Conservation (phyloP, 2,329 filamentous ascomycete species). For the Clathrospora elynae region DNA sequence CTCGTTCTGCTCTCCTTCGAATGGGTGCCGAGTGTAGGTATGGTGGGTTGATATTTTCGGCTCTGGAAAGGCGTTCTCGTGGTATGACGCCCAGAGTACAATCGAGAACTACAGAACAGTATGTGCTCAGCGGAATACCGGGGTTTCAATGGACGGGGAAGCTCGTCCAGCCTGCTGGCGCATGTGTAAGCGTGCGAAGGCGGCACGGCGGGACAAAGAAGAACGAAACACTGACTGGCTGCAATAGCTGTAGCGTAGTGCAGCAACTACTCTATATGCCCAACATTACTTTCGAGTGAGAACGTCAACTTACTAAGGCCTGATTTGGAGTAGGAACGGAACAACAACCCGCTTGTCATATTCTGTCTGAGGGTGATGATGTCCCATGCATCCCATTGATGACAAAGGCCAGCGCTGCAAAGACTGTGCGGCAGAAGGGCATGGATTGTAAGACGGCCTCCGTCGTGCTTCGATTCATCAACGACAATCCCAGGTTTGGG, state of each 20-base stretch:
- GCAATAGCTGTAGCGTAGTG: conserved; percentile 23
- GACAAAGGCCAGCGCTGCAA: conserved; percentile 30
- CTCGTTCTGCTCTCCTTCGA: conserved; percentile 5
- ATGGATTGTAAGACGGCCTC: conserved; percentile 31
- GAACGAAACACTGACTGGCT: conserved; percentile 16
- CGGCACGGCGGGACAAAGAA: conserved; percentile 23
- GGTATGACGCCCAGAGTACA: conserved; percentile 23
- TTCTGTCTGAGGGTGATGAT: conserved; percentile 36
- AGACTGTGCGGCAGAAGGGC: conserved; percentile 35
- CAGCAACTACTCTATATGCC: conserved; percentile 33
- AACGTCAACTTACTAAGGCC: conserved; percentile 24
- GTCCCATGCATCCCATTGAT: conserved; percentile 34
- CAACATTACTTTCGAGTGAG: conserved; percentile 18
- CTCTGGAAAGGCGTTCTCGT: conserved; percentile 2
- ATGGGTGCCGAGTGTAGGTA: conserved; percentile 4
- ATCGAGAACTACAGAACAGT: conserved; percentile 34
- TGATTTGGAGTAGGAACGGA: conserved; percentile 30
- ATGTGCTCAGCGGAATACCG: conserved; percentile 30
- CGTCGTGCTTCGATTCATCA: conserved; percentile 38
- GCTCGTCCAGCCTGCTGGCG: conserved; percentile 30
- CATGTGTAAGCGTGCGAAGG: conserved; percentile 20
- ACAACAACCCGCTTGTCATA: conserved; percentile 37
- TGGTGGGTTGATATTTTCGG: conserved; percentile 1
- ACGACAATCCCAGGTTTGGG: conserved; percentile 43
- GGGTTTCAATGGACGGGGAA: conserved; percentile 24